Evolutionary conservation across 1,139 yeast genomes (phyloP), one percentile per base, ranked within the genome.

Genomic region (Zygoascus sp.): DNA sequence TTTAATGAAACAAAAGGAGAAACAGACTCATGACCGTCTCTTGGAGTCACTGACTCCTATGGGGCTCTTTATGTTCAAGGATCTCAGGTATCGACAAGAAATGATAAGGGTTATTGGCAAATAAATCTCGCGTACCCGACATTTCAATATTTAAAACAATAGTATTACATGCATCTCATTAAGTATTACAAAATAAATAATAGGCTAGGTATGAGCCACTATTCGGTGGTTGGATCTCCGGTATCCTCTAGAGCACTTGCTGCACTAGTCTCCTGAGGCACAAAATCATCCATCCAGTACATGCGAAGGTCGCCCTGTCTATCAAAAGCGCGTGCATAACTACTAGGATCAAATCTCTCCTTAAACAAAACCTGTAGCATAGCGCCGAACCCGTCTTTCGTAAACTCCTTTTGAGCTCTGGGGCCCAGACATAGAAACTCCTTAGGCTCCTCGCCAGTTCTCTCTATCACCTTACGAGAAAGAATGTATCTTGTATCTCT

Each of bases 61-160:
- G 2, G 61, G 62, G 3, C 49, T 41, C 45, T 61, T 53, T 49
- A 42, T 52, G 42, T 59, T 61, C 40, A 45, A 55, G 23, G 59
- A 59, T 34, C 20, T 25, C 8, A 42, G 30, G 20, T 40, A 53
- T n/a, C 50, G 54, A n/a, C 42, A 45, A 46, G 36, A 22, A 5
- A 5, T 35, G n/a, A 16, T 23, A 17, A 10, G 19, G 19, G 13
- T 34, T 15, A 23, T 32, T 2, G 25, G 27, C 27, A 40, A 10
- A n/a, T 40, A 21, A 15, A 30, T 25, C 28, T n/a, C n/a, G n/a
- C n/a, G n/a, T n/a, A 17, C 21, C 13, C 11, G 8, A 11, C 5
- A 13, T 25, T 16, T 11, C 16, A 27, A 17, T 22, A 16, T n/a
- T n/a, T n/a, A n/a, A n/a, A n/a, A n/a, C n/a, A n/a, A n/a, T n/a